A percentile compares a stretch with the other conserved stretches of the same genome.
Conservation (phyloP, 495 filamentous ascomycete genomes). For the Tuber aestivum region DNA sequence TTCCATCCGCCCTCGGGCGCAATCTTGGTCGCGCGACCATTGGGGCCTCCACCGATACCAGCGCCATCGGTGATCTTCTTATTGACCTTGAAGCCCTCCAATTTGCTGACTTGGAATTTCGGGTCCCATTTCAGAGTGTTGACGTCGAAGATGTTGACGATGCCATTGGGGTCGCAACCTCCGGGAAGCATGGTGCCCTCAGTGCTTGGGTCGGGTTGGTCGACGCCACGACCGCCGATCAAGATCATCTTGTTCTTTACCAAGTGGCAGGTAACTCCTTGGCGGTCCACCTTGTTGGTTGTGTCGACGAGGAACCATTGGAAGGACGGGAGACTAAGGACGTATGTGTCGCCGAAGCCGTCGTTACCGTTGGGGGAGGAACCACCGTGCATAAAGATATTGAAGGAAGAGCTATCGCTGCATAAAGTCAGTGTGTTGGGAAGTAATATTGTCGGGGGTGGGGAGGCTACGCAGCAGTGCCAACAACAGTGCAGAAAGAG, state of each 20-base stretch:
- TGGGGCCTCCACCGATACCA: constrained; percentile 3
- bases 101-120: constrained; percentile 2
- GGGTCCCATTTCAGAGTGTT: constrained; percentile 24
- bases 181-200: background rate
- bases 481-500: constrained; percentile 18
- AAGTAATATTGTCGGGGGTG: background rate
- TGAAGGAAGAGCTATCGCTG: constrained; percentile 27
- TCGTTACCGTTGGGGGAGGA: background rate
- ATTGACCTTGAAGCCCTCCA: constrained; percentile 9
- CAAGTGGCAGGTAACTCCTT: constrained; percentile 23
- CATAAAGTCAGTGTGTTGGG: background rate
- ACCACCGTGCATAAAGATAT: constrained; percentile 28
- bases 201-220: background rate
- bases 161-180: constrained; percentile 9
- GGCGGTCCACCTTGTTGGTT: background rate
- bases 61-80: constrained; percentile 5
- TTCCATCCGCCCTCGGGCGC: constrained; percentile 17
- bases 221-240: constrained; percentile 13
- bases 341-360: constrained; percentile 20
- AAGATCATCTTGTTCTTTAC: constrained; percentile 20
- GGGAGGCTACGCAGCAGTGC: constrained; percentile 4
- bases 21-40: background rate
- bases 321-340: constrained; percentile 24
- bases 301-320: constrained; percentile 16
- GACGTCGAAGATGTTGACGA: constrained; percentile 26